Evolutionary conservation across 129 eudicot genomes (phyloP), one percentile per base, ranked within the genome.

Genomic region (Arctium minus): DNA sequence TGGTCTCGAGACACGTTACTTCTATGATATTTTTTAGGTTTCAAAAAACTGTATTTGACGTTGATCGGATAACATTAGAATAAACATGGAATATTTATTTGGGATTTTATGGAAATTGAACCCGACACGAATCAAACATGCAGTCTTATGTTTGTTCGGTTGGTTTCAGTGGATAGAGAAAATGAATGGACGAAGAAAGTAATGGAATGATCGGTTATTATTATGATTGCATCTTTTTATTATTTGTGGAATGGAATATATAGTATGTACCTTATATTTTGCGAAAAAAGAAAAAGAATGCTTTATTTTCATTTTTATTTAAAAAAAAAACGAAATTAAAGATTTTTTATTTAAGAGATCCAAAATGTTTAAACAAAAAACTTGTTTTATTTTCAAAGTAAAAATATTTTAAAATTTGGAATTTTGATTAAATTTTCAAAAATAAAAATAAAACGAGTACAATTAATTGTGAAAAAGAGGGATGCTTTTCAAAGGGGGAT

Each of bases 91-190:
- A 78, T 74, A 56, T 11, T 39, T 84, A 40, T 2, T 9, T n/a
- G 69, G 38, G 27, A 75, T 36, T 70, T 62, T 37, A 62, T 76
- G 82, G 36, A 44, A 53, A 37, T 15, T 60, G 79, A 79, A 79
- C 10, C 30, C 8, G 11, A 70, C 79, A 78, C 50, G 53, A 78
- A 71, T 78, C 67, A 78, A 44, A 78, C 79, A 72, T 71, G 40
- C 10, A 11, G 39, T 32, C 78, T 60, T 71, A 71, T 72, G 78
- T 78, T 78, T 42, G 75, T 84, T 70, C 69, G 50, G 73, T 75
- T 53, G 35, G 75, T 22, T 72, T 31, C 4, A 42, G 74, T 84
- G 87, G 79, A 78, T 60, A 62, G 83, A 56, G 80, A 78, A 83
- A 84, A 72, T 5, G 83, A 62, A 72, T 5, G 69, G 31, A 77